Base-by-base conservation (phyloP, 345 rosid genomes). In the Salix dunnii region DNA sequence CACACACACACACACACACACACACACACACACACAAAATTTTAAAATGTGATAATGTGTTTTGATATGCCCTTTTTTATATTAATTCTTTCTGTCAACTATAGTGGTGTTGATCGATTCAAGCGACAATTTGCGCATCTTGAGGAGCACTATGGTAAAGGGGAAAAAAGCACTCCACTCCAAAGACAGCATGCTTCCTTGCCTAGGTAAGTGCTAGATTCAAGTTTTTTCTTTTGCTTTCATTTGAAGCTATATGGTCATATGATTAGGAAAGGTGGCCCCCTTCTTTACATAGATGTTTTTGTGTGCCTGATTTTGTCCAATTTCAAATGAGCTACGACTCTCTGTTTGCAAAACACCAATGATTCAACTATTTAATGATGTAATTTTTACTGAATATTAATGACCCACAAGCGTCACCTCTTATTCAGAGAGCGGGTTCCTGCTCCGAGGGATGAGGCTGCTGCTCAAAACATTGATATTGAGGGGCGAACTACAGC, bases 61-160 rank as follows among this genome's bases (percentile, higher is more conserved):
- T 74, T 18, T 72, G 69, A 36, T 38, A 40, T 61, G 43, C 68
- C 38, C 60, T 9, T 60, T 31, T 23, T 40, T 12, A 40, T 67
- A 7, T 66, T 27, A 46, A 60, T 65, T 71, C 73, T 62, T 58
- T 49, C 61, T 75, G 51, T 82, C 61, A 79, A 73, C 43, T 79
- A 17, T 78, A 96, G 99, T 82, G 99, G 99, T 55, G 99, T 93
- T 63, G 99, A 96, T 86, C 96, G 98, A 70, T 96, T 96, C 85
- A 96, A 93, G 90, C 83, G 97, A 79, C 99, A 96, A 81, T 96
- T 96, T 86, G 99, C 99, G 11, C 97, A 96, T 82, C 91, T 96
- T 70, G 99, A 93, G 84, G 99, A 96, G 84, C 86, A 88, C 81
- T 80, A 83, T 69, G 90, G 96, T 72, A 96, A 87, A 83, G 98